Evolutionary conservation across 441 rosid species (phyloP), one percentile per base, ranked within the genome.

Genomic region (Syzygium syzygioides): DNA sequence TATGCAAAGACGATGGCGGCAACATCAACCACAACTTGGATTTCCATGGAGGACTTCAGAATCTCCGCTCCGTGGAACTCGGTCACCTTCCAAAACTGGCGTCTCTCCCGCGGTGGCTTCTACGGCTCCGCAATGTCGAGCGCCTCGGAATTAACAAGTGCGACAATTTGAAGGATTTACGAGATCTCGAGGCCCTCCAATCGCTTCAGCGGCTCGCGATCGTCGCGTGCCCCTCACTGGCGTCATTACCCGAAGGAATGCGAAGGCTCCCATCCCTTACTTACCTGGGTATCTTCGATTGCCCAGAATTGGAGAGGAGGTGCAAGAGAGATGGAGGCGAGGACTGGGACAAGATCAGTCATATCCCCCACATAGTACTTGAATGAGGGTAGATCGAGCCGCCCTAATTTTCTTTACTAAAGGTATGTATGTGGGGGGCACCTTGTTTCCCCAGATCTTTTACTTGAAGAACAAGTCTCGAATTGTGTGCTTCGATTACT

Each of bases 281-380:
- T 59, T 1, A 2, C 30, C 64, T 59, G 12, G 0, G 0, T 0
- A 59, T 59, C n/a, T 0, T 0, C 6, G 6, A 0, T 26, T 59
- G 64, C 54, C 48, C 48, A 45, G 48, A 45, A 45, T 45, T 45
- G 48, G 48, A 45, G 48, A 45, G 48, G 48, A 45, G 48, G 48
- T 45, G 48, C 48, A 7, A 45, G 48, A 45, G 48, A 45, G 48
- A 45, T 45, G 48, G 48, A 45, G 48, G 48, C 48, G 48, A 45
- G 48, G 48, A 45, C 48, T 45, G 48, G 48, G 48, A 45, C 48
- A 45, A 45, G 48, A 45, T 45, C 48, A 9, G 9, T 45, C 48
- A 45, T 45, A 45, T 45, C 48, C 48, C 9, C 48, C 9, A 2
- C 9, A 45, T 45, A 7, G 0, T 7, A 45, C 48, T 41, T 41